Conservation (phyloP, 1,139 yeast species). For the Pichia sp. region DNA sequence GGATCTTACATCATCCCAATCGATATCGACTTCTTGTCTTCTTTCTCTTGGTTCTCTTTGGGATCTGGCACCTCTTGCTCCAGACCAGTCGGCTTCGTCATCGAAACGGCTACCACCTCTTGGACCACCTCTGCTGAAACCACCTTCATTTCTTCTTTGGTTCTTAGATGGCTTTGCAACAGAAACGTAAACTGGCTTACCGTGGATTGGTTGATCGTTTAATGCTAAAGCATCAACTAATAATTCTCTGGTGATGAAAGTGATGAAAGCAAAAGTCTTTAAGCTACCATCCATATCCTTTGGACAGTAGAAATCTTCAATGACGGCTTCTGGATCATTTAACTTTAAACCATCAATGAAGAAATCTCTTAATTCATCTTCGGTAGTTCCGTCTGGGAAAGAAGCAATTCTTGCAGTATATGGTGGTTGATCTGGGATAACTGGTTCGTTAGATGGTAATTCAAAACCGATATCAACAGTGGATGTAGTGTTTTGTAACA, state of each 20-base stretch:
- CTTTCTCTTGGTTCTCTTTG: conserved; percentile 27
- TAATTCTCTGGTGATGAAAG: conserved; percentile 62
- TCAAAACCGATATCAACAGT: conserved; percentile 21
- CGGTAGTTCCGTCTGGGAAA: conserved; percentile 69
- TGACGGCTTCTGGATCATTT: conserved; percentile 50
- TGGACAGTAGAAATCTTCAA: conserved; percentile 59
- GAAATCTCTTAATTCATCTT: conserved; percentile 63
- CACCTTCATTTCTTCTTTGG: conserved; percentile 3
- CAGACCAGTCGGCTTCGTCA: conserved; percentile 51
- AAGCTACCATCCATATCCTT: conserved; percentile 67
- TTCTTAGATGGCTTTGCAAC: conserved; percentile 78
- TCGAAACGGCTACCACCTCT: conserved; percentile 26
- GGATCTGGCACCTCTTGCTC: conserved; percentile 25
- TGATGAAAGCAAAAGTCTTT: conserved; percentile 86
- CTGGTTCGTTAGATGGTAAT: conserved; percentile 47
- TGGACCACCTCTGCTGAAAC: conserved; percentile 15
- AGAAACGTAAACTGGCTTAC: conserved; percentile 76
- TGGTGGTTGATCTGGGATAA: conserved; percentile 91
- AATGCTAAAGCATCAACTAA: conserved; percentile 71
- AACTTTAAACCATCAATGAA: conserved; percentile 61
- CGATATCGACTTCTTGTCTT: conserved; percentile 37
- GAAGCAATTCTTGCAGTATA: conserved; percentile 85
- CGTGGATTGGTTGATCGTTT: conserved; percentile 62
- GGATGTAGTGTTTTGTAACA: conserved; percentile 32
- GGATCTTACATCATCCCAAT: conserved; percentile 47